These are phyloP conservation scores for Penstemon eatonii DNA, from an alignment of 257 asterid species.

Conservation along the genomic window DNA sequence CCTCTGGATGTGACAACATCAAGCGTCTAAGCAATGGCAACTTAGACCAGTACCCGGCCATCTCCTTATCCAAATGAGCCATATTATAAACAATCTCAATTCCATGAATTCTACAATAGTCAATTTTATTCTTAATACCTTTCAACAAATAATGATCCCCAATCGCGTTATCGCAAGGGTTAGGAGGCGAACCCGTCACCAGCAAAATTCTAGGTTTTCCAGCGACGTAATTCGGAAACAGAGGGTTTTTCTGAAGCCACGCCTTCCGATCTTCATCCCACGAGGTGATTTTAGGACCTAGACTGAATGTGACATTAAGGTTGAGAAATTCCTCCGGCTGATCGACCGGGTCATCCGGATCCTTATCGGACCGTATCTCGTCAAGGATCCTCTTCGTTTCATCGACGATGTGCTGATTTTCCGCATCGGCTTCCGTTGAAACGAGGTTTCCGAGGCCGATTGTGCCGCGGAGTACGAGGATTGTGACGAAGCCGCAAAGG, in stretches of 20 bases:
- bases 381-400: conserved; percentile 72
- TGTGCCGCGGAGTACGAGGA: conserved; percentile 86
- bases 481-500: conserved; percentile 83
- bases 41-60: conserved; percentile 34
- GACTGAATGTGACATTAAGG: conserved; percentile 45
- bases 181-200: conserved; percentile 29
- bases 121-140: conserved; percentile 32
- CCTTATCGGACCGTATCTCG: conserved; percentile 77
- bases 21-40: conserved; percentile 22
- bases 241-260: conserved; percentile 58
- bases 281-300: conserved; percentile 63
- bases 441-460: conserved; percentile 72
- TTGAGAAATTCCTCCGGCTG: conserved; percentile 33
- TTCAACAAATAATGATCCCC: conserved; percentile 31
- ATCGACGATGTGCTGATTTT: conserved; percentile 55
- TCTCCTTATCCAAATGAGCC: conserved; percentile 23
- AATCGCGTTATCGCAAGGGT: conserved; percentile 30
- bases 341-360: conserved; percentile 50
- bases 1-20: conserved; percentile 38
- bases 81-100: conserved; percentile 30
- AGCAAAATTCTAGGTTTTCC: conserved; percentile 20
- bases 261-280: conserved; percentile 75
- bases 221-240: not conserved
- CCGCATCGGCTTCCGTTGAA: conserved; percentile 64
- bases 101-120: conserved; percentile 34